Percentiles rank a stretch among this genome's conserved stretches.
phyloP scores from a whole-genome alignment of 1,284 basidiomycete genomes.

The Volvariella volvacea region DNA sequence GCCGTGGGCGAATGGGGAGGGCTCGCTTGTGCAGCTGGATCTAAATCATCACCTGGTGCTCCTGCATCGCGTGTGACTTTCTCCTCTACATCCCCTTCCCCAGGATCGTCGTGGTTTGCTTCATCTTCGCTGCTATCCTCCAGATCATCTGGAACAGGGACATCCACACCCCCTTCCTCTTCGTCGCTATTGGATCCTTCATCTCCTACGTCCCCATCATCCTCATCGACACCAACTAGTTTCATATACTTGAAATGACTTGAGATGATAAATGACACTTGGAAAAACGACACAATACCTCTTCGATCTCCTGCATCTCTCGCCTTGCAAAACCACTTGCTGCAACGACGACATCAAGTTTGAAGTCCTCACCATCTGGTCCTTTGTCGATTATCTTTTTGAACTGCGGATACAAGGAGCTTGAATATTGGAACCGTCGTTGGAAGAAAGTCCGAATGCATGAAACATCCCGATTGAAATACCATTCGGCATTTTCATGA shows the following conservation, averaged over 20 bases:
- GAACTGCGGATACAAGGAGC: slow-evolving; percentile 82
- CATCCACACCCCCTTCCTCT: slow-evolving; percentile 18
- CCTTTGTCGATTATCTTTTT: slow-evolving; percentile 48
- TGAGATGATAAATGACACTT: too few relatives aligned
- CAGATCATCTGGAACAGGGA: slow-evolving; percentile 16
- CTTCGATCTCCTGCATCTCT: slow-evolving; percentile 77
- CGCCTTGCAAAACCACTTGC: slow-evolving; percentile 88
- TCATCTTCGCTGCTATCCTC: slow-evolving; percentile 28
- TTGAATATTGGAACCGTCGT: slow-evolving; percentile 90
- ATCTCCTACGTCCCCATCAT: slow-evolving; percentile 23
- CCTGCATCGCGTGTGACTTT: slow-evolving; percentile 5
- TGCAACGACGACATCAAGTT: slow-evolving; percentile 83
- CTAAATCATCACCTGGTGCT: too few relatives aligned
- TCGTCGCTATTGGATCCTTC: slow-evolving; percentile 16
- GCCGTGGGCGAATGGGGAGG: slow-evolving; percentile 30
- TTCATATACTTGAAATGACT: slow-evolving; percentile 43
- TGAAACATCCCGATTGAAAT: slow-evolving; percentile 97
- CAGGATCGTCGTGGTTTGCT: slow-evolving; percentile 20
- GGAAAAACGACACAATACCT: slow-evolving; percentile 42
- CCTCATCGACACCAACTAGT: slow-evolving; percentile 8
- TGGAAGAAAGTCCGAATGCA: slow-evolving; percentile 94
- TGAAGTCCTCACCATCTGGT: slow-evolving; percentile 47
- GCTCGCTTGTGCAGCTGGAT: slow-evolving; percentile 43
- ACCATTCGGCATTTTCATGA: slow-evolving; percentile 97
- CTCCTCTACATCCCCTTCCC: slow-evolving; percentile 6